Conservation (phyloP, 208 protist species). For the Acanthamoeba triangularis region DNA sequence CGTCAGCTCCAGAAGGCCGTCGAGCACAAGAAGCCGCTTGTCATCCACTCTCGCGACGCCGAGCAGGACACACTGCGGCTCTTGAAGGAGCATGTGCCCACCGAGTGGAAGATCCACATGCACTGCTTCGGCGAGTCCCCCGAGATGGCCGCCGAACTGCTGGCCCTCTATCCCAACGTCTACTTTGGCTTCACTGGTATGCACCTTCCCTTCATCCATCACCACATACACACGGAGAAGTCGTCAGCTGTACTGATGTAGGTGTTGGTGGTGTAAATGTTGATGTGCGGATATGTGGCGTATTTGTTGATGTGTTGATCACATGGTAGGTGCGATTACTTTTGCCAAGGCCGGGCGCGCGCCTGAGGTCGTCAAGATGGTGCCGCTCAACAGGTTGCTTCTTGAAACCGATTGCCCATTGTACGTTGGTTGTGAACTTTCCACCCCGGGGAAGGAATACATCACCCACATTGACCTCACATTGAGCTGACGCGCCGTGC, state of each 20-base stretch:
- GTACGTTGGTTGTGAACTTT: not conserved
- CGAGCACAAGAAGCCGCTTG: slow-evolving; percentile 3
- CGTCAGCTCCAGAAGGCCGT: slow-evolving; percentile 15
- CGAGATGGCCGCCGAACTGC: not conserved
- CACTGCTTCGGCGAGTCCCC: slow-evolving; percentile 30
- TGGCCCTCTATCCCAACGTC: slow-evolving; percentile 7
- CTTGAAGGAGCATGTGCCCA: slow-evolving; percentile 10
- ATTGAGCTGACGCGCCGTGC: not conserved
- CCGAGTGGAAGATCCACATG: slow-evolving; percentile 43
- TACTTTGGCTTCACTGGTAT: slow-evolving; percentile 49
- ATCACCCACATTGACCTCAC: too few relatives aligned
- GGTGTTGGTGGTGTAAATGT: not conserved
- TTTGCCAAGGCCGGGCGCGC: not conserved
- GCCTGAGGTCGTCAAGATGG: slow-evolving; percentile 16
- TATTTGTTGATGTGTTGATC: not conserved
- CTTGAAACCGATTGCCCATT: slow-evolving; percentile 46
- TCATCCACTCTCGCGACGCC: slow-evolving; percentile 44
- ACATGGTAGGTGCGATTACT: not conserved
- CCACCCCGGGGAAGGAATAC: too few relatives aligned
- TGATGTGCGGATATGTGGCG: not conserved
- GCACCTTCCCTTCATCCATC: too few relatives aligned
- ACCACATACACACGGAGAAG: too few relatives aligned
- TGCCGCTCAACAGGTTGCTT: slow-evolving; percentile 6
- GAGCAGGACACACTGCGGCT: too few relatives aligned
- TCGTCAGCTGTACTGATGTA: too few relatives aligned